A percentile compares a stretch with the other conserved stretches of the same genome.
Evolutionary conservation across 495 filamentous ascomycete genomes (phyloP).

Genomic region (Cladorrhinum samala): DNA sequence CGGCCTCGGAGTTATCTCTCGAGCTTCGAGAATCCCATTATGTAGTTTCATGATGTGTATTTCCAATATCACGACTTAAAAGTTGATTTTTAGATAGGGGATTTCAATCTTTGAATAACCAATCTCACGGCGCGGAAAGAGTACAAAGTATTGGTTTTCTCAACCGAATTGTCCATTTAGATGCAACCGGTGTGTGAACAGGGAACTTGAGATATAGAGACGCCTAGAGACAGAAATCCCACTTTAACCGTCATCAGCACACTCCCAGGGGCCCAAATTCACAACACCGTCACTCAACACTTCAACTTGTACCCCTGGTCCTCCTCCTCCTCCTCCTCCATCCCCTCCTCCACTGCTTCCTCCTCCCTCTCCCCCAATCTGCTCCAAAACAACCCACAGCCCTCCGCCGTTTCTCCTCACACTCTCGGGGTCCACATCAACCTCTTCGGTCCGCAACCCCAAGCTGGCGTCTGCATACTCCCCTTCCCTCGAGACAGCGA

Average conservation of each 20-base stretch:
- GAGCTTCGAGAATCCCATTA: no score
- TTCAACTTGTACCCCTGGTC: slow-evolving; percentile 52
- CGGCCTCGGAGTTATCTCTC: no score
- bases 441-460: slow-evolving; percentile 63
- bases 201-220: no score
- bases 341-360: background rate
- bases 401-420: slow-evolving; percentile 39
- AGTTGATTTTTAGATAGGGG: no score
- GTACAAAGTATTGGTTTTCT: no score
- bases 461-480: slow-evolving; percentile 61
- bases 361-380: slow-evolving; percentile 42
- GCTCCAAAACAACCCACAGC: slow-evolving; percentile 75
- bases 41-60: no score
- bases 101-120: no score
- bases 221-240: no score
- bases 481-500: slow-evolving; percentile 53
- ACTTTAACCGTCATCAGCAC: slow-evolving; percentile 31
- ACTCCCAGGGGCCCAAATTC: slow-evolving; percentile 50
- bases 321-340: slow-evolving; percentile 6
- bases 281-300: slow-evolving; percentile 62
- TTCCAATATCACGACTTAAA: no score
- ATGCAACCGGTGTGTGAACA: no score
- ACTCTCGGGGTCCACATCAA: slow-evolving; percentile 58
- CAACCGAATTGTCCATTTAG: no score
- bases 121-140: no score